A percentile compares a stretch with the other conserved stretches of the same genome.
phyloP scores from a whole-genome alignment of 768 basidiomycete genomes.

The Pleurotus tuber-regium region DNA sequence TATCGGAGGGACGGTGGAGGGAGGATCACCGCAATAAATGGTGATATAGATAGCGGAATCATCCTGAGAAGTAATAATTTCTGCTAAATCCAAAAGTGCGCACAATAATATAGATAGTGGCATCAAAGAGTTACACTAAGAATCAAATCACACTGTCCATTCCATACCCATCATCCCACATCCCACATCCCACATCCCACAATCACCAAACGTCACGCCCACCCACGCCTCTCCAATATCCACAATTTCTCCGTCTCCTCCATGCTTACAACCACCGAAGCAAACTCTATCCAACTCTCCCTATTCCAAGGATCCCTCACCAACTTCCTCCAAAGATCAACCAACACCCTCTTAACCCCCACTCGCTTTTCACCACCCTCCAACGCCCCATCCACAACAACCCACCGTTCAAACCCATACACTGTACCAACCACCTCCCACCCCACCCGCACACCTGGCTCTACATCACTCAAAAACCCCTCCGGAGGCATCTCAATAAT shows the following conservation, averaged over 20 bases:
- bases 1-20: too few relatives aligned
- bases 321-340: slow-evolving; percentile 20
- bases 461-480: slow-evolving; percentile 12
- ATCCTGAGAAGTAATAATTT: too few relatives aligned
- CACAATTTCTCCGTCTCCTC: slow-evolving; percentile 41
- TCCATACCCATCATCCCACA: too few relatives aligned
- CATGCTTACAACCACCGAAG: slow-evolving; percentile 29
- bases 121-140: too few relatives aligned
- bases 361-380: slow-evolving; percentile 19
- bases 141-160: too few relatives aligned
- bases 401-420: slow-evolving; percentile 40
- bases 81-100: too few relatives aligned
- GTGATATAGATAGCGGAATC: too few relatives aligned
- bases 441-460: slow-evolving; percentile 1
- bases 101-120: too few relatives aligned
- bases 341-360: background rate
- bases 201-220: too few relatives aligned
- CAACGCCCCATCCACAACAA: slow-evolving; percentile 24
- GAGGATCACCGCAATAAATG: too few relatives aligned
- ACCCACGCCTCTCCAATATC: too few relatives aligned
- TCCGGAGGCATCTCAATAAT: slow-evolving; percentile 49
- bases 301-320: slow-evolving; percentile 18
- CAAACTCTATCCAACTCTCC: background rate
- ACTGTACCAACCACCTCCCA: slow-evolving; percentile 49
- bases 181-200: too few relatives aligned